phyloP scores from a whole-genome alignment of 2,329 filamentous ascomycete species.

The Nectriaceae sp. region DNA sequence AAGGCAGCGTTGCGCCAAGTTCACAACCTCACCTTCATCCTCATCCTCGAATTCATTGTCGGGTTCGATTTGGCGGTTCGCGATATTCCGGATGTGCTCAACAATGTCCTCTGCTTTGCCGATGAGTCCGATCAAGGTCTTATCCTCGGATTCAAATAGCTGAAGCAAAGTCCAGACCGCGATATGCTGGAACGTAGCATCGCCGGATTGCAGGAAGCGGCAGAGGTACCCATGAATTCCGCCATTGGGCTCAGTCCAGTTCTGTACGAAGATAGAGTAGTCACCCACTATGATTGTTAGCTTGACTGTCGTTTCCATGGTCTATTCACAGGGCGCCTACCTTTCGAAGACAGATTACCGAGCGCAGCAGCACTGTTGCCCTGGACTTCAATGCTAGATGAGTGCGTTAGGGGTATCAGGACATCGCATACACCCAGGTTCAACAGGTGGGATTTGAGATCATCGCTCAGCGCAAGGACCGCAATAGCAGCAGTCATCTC shows the following conservation, averaged over 20 bases:
- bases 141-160: conserved; percentile 92
- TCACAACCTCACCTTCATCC: conserved; percentile 90
- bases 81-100: conserved; percentile 87
- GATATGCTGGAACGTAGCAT: conserved; percentile 98
- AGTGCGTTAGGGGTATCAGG: conserved; percentile 91
- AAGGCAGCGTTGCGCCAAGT: conserved; percentile 84
- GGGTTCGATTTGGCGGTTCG: conserved; percentile 83
- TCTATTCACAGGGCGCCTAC: conserved; percentile 48
- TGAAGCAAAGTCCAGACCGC: conserved; percentile 98
- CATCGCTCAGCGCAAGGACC: conserved; percentile 91
- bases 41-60: conserved; percentile 87
- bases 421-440: conserved; percentile 95
- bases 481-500: conserved; percentile 99
- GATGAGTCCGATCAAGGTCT: conserved; percentile 83
- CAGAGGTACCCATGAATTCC: conserved; percentile 95
- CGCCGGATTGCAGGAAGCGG: conserved; percentile 89
- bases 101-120: conserved; percentile 89
- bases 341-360: conserved; percentile 95
- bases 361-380: conserved; percentile 96
- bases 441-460: conserved; percentile 88
- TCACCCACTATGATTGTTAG: conserved; percentile 71
- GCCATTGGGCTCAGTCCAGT: conserved; percentile 90
- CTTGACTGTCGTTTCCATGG: not conserved
- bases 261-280: conserved; percentile 92
- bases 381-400: conserved; percentile 95